Evolutionary conservation across 2,329 filamentous ascomycete species (phyloP).

Genomic region (Claviceps sp.): DNA sequence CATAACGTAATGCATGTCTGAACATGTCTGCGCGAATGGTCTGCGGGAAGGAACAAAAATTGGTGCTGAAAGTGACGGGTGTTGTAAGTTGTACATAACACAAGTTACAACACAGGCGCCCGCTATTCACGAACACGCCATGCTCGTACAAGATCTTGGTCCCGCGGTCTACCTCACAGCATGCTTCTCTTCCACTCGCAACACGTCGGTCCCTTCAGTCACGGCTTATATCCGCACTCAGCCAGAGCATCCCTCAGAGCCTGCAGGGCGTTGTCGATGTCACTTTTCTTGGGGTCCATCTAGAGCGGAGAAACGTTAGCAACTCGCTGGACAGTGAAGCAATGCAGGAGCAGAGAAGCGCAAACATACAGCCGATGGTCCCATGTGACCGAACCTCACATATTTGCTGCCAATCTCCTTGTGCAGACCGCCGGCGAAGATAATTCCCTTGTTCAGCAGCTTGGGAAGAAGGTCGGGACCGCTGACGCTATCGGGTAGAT

Average conservation of each 20-base stretch:
- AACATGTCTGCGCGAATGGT: neutral
- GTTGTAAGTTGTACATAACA: neutral
- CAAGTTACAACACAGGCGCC: neutral
- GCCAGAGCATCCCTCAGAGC: slow-evolving; percentile 61
- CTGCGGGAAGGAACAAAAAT: neutral
- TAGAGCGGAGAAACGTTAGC: slow-evolving; percentile 15
- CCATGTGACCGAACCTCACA: slow-evolving; percentile 96
- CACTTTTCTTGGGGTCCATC: slow-evolving; percentile 63
- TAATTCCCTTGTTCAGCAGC: slow-evolving; percentile 72
- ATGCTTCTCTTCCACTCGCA: neutral
- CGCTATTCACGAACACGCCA: neutral
- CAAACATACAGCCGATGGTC: slow-evolving; percentile 65
- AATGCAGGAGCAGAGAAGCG: neutral
- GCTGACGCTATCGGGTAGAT: slow-evolving; percentile 72
- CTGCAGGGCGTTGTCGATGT: slow-evolving; percentile 73
- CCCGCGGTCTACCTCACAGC: neutral
- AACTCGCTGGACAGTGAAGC: neutral
- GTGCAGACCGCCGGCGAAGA: slow-evolving; percentile 92
- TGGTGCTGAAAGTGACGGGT: no score
- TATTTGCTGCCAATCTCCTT: slow-evolving; percentile 92
- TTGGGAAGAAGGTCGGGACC: slow-evolving; percentile 75
- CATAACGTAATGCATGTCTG: neutral
- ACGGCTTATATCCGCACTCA: slow-evolving; percentile 55
- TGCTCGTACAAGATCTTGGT: neutral
- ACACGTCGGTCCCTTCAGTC: neutral